phyloP scores from a whole-genome alignment of 1,284 basidiomycete species.

The Cutaneotrichosporon dermatis region DNA sequence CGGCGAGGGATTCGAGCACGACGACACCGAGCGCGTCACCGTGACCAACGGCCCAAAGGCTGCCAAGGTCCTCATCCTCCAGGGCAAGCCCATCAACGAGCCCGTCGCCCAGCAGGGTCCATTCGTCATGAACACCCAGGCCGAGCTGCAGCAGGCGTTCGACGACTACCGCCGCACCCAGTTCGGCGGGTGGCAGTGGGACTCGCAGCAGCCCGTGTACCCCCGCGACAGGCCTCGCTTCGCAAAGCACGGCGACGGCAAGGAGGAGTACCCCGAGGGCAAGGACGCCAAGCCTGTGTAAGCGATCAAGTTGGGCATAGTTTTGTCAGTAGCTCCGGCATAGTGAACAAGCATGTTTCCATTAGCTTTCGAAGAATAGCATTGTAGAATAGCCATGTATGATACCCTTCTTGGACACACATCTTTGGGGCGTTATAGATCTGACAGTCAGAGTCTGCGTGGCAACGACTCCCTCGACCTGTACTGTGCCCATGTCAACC shows the following conservation, averaged over 20 bases:
- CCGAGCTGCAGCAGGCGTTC: conserved; percentile 14
- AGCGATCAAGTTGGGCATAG: too few species aligned
- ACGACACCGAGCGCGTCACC: conserved; percentile 5
- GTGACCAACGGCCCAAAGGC: conserved; percentile 6
- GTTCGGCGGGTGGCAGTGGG: conserved; percentile 16
- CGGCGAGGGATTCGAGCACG: conserved; percentile 5
- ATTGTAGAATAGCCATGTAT: too few species aligned
- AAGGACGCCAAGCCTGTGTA: background rate
- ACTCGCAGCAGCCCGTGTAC: conserved; percentile 6
- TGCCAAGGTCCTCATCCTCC: conserved; percentile 14
- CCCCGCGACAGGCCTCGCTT: conserved; percentile 8
- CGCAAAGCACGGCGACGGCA: conserved; percentile 13
- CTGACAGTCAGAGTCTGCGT: too few species aligned
- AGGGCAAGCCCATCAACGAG: conserved; percentile 16
- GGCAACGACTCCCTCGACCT: too few species aligned
- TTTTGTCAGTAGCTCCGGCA: background rate
- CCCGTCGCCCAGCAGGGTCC: conserved; percentile 18
- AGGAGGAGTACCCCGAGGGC: conserved; percentile 11
- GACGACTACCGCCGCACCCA: conserved; percentile 14
- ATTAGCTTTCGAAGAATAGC: too few species aligned
- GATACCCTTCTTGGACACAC: too few species aligned
- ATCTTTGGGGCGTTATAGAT: too few species aligned
- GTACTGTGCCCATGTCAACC: too few species aligned
- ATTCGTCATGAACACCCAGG: conserved; percentile 20
- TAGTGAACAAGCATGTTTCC: background rate